Evolutionary conservation across 2,329 filamentous ascomycete genomes (phyloP).

Genomic region (Fusarium nygamai): DNA sequence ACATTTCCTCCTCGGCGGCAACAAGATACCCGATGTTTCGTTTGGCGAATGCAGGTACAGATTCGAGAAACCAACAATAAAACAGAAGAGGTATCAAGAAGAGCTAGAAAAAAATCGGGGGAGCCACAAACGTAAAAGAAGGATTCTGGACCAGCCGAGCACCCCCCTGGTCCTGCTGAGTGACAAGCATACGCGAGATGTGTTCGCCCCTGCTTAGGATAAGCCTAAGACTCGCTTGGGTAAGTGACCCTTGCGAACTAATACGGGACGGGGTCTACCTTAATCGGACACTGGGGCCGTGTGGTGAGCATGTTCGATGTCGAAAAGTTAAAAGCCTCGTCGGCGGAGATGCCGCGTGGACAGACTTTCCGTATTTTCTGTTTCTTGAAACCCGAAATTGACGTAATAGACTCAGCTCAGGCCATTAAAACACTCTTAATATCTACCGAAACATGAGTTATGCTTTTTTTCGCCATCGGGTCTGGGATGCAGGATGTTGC

Average conservation of each 20-base stretch:
- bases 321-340: background rate
- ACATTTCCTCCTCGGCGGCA: slow-evolving; percentile 24
- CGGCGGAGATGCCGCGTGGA: background rate
- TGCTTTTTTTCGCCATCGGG: background rate
- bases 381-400: background rate
- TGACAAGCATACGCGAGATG: background rate
- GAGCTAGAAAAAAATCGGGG: background rate
- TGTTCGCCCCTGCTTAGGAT: background rate
- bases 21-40: slow-evolving; percentile 2
- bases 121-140: slow-evolving; percentile 25
- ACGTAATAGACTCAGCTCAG: background rate
- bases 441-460: slow-evolving; percentile 3
- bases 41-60: background rate
- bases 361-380: background rate
- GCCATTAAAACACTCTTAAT: background rate
- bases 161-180: slow-evolving; percentile 6
- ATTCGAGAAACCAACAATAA: slow-evolving; percentile 3
- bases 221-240: background rate
- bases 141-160: background rate
- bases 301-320: background rate
- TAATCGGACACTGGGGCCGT: slow-evolving; percentile 21
- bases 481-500: background rate
- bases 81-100: slow-evolving; percentile 1
- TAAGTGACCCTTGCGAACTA: background rate
- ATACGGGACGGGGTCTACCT: slow-evolving; percentile 13